Conservation (phyloP, 176 grass and related monocot species). For the Carex kokanica region DNA sequence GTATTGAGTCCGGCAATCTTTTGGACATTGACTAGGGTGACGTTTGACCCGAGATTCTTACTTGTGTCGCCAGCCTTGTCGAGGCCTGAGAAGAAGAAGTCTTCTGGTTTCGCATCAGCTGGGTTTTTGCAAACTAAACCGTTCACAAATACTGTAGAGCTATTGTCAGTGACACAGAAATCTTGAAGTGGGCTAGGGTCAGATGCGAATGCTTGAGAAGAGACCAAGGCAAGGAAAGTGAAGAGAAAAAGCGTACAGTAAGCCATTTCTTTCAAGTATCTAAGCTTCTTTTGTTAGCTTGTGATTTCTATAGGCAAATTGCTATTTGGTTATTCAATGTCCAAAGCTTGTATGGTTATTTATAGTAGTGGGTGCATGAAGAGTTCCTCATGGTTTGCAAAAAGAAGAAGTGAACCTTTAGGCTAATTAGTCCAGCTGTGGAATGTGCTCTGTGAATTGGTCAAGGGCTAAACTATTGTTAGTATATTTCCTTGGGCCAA, state of each 20-base stretch:
- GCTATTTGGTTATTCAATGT: not conserved
- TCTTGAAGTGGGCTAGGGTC: constrained; percentile 57
- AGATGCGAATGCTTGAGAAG: constrained; percentile 35
- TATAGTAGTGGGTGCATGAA: not conserved
- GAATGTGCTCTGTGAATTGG: not conserved
- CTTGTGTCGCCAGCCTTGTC: not conserved
- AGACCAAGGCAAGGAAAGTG: not conserved
- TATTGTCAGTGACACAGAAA: not conserved
- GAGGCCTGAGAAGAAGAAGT: constrained; percentile 5
- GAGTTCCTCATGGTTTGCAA: not conserved
- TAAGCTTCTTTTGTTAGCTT: not conserved
- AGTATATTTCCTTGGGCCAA: not conserved
- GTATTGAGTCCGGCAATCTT: not conserved
- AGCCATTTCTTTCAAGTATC: not conserved
- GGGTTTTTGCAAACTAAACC: constrained; percentile 1
- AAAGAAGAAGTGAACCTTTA: not conserved
- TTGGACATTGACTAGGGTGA: not conserved
- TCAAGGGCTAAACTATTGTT: not conserved
- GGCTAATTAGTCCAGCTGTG: not conserved
- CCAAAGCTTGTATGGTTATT: not conserved
- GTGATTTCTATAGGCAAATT: not conserved
- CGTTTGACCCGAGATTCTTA: not conserved
- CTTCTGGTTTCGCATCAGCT: not conserved
- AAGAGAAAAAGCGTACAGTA: not conserved
- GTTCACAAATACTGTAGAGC: not conserved